phyloP scores from a whole-genome alignment of 176 grass and related monocot genomes.

The Thalia dealbata region DNA sequence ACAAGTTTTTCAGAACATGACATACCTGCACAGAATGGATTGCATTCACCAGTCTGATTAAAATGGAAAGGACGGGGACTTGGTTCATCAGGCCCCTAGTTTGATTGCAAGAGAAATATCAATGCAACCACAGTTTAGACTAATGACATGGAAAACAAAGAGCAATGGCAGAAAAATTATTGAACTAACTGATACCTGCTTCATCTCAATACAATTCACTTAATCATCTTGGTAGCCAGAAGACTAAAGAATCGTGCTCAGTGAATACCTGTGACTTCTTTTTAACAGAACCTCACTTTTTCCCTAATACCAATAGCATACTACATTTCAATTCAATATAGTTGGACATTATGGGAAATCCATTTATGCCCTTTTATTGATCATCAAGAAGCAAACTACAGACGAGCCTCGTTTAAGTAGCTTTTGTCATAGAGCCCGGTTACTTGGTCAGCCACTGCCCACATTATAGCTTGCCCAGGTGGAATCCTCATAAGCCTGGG shows the following conservation, averaged over 20 bases:
- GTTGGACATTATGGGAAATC: slow-evolving; percentile 1
- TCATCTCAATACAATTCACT: background rate
- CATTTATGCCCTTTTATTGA: slow-evolving; percentile 10
- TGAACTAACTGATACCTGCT: background rate
- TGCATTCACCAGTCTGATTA: background rate
- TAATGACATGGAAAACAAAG: background rate
- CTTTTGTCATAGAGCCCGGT: slow-evolving; percentile 78
- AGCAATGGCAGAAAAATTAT: background rate
- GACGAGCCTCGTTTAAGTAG: slow-evolving; percentile 29
- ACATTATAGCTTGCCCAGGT: slow-evolving; percentile 97
- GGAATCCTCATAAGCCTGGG: slow-evolving; percentile 98
- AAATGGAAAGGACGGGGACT: background rate
- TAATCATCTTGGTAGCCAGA: background rate
- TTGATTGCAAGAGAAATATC: background rate
- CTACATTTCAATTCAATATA: slow-evolving; percentile 2
- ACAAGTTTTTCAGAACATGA: background rate
- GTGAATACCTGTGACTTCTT: background rate
- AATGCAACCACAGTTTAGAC: background rate
- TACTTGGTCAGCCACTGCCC: slow-evolving; percentile 91
- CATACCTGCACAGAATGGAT: background rate
- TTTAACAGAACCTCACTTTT: background rate
- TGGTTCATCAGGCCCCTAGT: background rate
- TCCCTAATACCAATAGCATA: background rate
- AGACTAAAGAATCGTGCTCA: background rate
- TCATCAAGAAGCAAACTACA: slow-evolving; percentile 29